Conservation (phyloP, 2,329 filamentous ascomycete genomes). For the Talaromyces sp. region DNA sequence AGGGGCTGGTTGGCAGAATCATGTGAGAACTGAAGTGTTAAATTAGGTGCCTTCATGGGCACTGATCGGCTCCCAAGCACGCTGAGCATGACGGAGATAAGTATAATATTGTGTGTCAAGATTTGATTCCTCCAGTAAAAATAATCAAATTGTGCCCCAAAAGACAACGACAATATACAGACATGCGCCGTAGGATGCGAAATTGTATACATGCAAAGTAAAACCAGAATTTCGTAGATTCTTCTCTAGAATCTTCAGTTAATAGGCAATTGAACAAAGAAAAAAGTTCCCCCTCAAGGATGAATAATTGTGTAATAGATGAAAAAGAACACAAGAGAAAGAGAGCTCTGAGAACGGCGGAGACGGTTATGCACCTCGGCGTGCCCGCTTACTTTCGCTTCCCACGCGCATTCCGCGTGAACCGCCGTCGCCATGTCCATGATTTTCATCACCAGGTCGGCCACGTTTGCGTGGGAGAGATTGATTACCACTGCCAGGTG, state of each 20-base stretch:
- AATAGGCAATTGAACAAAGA: background rate
- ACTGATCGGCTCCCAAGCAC: no score
- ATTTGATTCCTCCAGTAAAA: background rate
- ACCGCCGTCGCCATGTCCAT: constrained; percentile 27
- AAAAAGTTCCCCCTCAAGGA: background rate
- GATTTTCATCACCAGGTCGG: constrained; percentile 35
- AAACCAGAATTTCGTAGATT: constrained; percentile 9
- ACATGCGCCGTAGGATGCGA: constrained; percentile 12
- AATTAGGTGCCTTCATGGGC: no score
- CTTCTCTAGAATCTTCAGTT: background rate
- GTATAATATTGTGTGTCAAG: background rate
- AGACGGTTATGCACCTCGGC: constrained; percentile 34
- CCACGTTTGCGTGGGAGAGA: constrained; percentile 37
- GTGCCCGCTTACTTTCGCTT: constrained; percentile 41
- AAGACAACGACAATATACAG: background rate
- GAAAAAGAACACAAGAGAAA: background rate
- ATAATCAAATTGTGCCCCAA: background rate
- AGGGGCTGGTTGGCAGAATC: no score
- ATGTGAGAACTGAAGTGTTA: no score
- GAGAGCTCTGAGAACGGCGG: background rate
- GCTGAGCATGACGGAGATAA: background rate
- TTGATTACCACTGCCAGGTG: constrained; percentile 28
- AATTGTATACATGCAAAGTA: constrained; percentile 19
- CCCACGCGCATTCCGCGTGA: constrained; percentile 40
- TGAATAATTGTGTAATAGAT: background rate